These are phyloP conservation scores for Microsporum ferrugineum DNA, from an alignment of 2,329 filamentous ascomycete species.

Conservation along the genomic window DNA sequence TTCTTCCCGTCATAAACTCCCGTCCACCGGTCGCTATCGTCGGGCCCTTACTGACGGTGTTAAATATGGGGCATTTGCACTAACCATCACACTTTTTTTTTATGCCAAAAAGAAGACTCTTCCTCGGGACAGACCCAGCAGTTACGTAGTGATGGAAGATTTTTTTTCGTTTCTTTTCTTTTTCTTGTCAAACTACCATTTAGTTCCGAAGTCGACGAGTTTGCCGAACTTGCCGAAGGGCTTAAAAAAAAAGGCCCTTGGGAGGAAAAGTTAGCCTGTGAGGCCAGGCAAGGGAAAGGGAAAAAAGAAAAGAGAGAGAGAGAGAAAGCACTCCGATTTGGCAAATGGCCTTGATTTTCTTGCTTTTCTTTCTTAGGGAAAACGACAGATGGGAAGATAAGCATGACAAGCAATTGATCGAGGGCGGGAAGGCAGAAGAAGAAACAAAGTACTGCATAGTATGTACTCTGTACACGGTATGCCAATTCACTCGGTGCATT, in stretches of 20 bases:
- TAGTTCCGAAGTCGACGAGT: background rate
- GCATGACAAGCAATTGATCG: constrained; percentile 2
- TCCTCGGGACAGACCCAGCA: no score
- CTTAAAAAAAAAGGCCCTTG: background rate
- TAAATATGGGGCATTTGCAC: no score
- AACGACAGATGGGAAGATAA: background rate
- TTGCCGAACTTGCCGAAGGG: constrained; percentile 2
- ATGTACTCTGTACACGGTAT: background rate
- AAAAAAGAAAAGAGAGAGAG: background rate
- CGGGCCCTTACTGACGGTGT: background rate
- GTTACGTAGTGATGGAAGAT: no score
- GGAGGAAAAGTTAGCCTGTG: background rate
- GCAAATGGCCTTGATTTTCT: background rate
- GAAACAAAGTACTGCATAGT: background rate
- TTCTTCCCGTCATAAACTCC: background rate
- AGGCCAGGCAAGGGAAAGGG: background rate
- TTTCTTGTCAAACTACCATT: background rate
- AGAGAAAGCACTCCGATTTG: background rate
- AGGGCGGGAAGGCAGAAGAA: background rate
- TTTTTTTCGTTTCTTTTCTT: background rate
- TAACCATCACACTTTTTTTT: no score
- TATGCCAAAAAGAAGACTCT: no score
- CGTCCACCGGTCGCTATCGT: background rate
- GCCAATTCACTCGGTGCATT: background rate
- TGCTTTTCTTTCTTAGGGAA: background rate